Conservation (phyloP, 768 basidiomycete species). For the Daedaleopsis nitida region DNA sequence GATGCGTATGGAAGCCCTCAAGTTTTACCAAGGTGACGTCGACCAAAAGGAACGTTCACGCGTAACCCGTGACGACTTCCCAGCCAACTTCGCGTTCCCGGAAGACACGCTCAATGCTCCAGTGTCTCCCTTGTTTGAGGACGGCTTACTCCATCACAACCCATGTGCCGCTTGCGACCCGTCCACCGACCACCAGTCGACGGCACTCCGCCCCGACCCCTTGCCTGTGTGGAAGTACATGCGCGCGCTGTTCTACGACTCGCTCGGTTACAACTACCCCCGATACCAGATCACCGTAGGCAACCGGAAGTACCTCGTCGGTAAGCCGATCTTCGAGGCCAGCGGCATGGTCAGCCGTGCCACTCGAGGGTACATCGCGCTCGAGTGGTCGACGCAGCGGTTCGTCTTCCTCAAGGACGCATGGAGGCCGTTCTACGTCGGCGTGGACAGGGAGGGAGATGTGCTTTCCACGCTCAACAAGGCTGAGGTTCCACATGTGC, state of each 20-base stretch:
- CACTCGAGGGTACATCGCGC: slow-evolving; percentile 15
- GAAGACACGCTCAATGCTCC: neutral
- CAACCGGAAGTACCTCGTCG: neutral
- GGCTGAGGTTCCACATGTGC: neutral
- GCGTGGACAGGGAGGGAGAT: neutral
- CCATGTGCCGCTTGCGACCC: too few relatives aligned
- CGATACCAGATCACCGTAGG: neutral
- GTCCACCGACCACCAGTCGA: too few relatives aligned
- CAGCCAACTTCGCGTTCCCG: neutral
- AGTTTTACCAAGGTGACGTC: neutral
- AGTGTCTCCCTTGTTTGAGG: too few relatives aligned
- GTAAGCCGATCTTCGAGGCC: neutral
- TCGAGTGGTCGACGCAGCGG: slow-evolving; percentile 6
- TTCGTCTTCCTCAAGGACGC: slow-evolving; percentile 19
- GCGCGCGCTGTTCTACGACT: too few relatives aligned
- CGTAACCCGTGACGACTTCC: neutral
- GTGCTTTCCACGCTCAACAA: neutral
- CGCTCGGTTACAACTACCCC: neutral
- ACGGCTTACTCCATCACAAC: too few relatives aligned
- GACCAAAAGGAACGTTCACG: neutral
- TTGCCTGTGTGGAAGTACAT: too few relatives aligned
- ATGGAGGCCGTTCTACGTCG: slow-evolving; percentile 6
- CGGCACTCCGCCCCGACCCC: too few relatives aligned
- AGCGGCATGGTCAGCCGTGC: neutral
- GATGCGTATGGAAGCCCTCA: neutral